Evolutionary conservation across 2,329 filamentous ascomycete species (phyloP).

Genomic region (Penicillium freii): DNA sequence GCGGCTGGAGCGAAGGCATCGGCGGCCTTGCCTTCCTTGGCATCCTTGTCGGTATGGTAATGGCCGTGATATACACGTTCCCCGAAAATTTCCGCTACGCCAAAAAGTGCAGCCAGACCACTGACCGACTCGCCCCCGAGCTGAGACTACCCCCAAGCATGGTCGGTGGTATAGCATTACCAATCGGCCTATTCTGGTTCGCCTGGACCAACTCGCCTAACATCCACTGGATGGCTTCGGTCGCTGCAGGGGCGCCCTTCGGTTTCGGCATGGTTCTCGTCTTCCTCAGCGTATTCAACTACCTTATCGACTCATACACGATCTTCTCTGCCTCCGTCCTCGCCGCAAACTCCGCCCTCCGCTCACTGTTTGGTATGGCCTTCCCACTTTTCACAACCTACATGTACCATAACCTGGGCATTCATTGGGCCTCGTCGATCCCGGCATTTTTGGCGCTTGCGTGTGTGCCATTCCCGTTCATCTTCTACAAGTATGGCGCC

Average conservation of each 20-base stretch:
- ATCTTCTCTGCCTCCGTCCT: constrained; percentile 28
- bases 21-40: constrained; percentile 31
- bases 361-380: constrained; percentile 26
- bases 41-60: constrained; percentile 32
- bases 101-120: constrained; percentile 22
- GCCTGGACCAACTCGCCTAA: constrained; percentile 32
- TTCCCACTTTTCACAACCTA: constrained; percentile 30
- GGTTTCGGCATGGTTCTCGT: constrained; percentile 29
- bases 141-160: constrained; percentile 52
- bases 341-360: constrained; percentile 26
- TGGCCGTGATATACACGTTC: constrained; percentile 22
- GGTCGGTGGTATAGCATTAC: constrained; percentile 37
- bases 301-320: constrained; percentile 29
- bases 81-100: constrained; percentile 37
- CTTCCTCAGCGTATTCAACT: constrained; percentile 28
- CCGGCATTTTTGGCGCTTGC: constrained; percentile 28
- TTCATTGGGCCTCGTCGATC: constrained; percentile 28
- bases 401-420: constrained; percentile 27
- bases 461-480: constrained; percentile 28
- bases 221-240: constrained; percentile 26
- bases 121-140: constrained; percentile 51
- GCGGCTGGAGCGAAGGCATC: constrained; percentile 31
- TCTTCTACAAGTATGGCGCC: constrained; percentile 30
- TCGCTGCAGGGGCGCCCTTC: constrained; percentile 26
- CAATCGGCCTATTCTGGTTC: constrained; percentile 34